A percentile compares a stretch with the other conserved stretches of the same genome.
Evolutionary conservation across 371 early-diverging fungal genomes (phyloP).

Genomic region (Syncephalastrum sp.): DNA sequence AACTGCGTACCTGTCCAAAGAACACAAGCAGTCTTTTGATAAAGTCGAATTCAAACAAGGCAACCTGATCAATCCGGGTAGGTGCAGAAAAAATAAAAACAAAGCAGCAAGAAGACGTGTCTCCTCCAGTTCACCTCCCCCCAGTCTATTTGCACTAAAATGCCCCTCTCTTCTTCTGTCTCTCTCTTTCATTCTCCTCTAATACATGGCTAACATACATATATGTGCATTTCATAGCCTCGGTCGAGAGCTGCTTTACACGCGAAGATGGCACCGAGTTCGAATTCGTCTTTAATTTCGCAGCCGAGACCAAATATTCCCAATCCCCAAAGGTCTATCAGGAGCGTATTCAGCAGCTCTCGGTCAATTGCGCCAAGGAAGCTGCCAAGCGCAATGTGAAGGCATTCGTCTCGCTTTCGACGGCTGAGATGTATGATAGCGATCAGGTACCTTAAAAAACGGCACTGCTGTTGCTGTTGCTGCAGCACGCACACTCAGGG

Average conservation of each 20-base stretch:
- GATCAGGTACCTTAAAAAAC: constrained; percentile 53
- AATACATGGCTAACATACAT: not conserved
- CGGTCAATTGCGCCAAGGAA: constrained; percentile 75
- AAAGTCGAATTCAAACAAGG: constrained; percentile 82
- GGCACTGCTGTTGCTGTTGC: too few relatives aligned
- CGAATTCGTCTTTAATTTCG: constrained; percentile 90
- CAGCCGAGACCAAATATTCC: constrained; percentile 89
- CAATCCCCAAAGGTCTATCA: constrained; percentile 82
- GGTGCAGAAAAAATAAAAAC: not conserved
- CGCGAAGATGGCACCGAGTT: constrained; percentile 65
- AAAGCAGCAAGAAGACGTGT: not conserved
- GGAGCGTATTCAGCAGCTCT: constrained; percentile 76
- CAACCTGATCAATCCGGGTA: constrained; percentile 79
- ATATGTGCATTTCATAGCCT: constrained; percentile 36
- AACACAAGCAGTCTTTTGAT: constrained; percentile 65
- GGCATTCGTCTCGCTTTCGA: constrained; percentile 80
- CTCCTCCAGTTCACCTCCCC: not conserved
- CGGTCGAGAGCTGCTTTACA: constrained; percentile 71
- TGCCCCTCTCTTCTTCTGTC: not conserved
- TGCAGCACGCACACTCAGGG: too few relatives aligned
- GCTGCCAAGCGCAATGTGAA: constrained; percentile 77
- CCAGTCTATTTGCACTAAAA: not conserved
- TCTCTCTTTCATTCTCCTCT: not conserved
- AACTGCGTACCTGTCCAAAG: constrained; percentile 76
- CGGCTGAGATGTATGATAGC: constrained; percentile 86